Percentiles rank a stretch among this genome's conserved stretches.
These are phyloP conservation scores for Ophiosphaerella herpotricha DNA, from an alignment of 2,329 filamentous ascomycete species.

Conservation along the genomic window DNA sequence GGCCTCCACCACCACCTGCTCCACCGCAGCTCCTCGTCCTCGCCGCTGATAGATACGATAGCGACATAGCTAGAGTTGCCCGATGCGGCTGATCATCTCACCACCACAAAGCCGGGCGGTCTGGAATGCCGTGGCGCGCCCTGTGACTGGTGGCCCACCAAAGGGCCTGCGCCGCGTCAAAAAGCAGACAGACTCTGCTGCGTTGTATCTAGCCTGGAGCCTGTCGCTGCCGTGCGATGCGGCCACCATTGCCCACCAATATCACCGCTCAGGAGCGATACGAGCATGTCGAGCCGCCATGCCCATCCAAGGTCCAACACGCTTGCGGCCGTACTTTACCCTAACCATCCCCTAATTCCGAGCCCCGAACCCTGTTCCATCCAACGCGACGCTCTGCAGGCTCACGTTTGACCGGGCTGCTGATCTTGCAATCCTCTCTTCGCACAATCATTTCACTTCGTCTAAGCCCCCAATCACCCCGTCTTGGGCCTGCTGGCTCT, in stretches of 20 bases:
- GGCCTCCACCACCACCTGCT: too few relatives aligned
- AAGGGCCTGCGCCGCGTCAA: slow-evolving; percentile 3
- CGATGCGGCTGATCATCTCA: slow-evolving; percentile 24
- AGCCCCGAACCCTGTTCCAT: slow-evolving; percentile 41
- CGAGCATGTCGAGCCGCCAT: slow-evolving; percentile 29
- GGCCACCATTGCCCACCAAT: slow-evolving; percentile 21
- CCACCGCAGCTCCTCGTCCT: too few relatives aligned
- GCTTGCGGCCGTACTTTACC: slow-evolving; percentile 37
- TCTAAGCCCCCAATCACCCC: slow-evolving; percentile 36
- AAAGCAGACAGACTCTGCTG: slow-evolving; percentile 9
- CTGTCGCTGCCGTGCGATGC: slow-evolving; percentile 20
- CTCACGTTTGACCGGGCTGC: slow-evolving; percentile 39
- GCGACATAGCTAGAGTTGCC: slow-evolving; percentile 9
- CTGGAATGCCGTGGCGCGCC: slow-evolving; percentile 31
- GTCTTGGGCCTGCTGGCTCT: slow-evolving; percentile 25
- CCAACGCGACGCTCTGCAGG: slow-evolving; percentile 39
- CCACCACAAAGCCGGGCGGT: slow-evolving; percentile 14
- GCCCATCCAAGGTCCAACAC: slow-evolving; percentile 5
- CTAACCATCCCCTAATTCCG: slow-evolving; percentile 41
- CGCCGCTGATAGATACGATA: background rate
- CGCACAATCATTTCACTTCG: slow-evolving; percentile 34
- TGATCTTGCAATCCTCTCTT: slow-evolving; percentile 42
- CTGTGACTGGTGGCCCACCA: too few relatives aligned
- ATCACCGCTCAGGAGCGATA: slow-evolving; percentile 28
- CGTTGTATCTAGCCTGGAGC: too few relatives aligned